phyloP scores from a whole-genome alignment of 148 eudicot genomes.

The Amaranthus cruentus region DNA sequence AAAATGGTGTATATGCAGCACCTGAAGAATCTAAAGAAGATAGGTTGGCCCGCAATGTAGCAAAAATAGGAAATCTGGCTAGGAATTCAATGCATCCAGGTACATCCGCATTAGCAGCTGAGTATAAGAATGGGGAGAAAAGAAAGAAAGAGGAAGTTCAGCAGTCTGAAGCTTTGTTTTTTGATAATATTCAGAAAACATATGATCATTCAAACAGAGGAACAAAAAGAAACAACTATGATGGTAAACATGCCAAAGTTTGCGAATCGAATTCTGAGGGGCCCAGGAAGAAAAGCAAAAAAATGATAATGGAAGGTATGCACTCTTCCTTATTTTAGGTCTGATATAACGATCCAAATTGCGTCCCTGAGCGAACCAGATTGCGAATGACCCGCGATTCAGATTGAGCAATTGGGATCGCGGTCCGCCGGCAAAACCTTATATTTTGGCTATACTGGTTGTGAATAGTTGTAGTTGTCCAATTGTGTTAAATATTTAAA shows the following conservation, averaged over 20 bases:
- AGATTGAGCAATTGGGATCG: too few relatives aligned
- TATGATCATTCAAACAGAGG: conserved; percentile 17
- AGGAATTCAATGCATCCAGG: conserved; percentile 9
- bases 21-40: conserved; percentile 21
- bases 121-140: conserved; percentile 27
- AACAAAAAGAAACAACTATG: conserved; percentile 15
- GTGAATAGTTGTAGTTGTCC: too few relatives aligned
- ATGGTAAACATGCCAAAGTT: conserved; percentile 20
- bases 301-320: conserved; percentile 29
- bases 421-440: too few relatives aligned
- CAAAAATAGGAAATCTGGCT: conserved; percentile 17
- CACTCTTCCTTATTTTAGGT: background rate
- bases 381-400: too few relatives aligned
- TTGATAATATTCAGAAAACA: conserved; percentile 18
- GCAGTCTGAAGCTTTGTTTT: conserved; percentile 7
- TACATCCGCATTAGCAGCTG: conserved; percentile 12
- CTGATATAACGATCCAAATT: background rate
- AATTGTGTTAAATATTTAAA: too few relatives aligned
- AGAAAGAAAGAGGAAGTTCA: conserved; percentile 31
- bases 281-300: conserved; percentile 26
- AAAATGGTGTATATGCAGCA: conserved; percentile 13
- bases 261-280: conserved; percentile 17
- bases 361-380: too few relatives aligned
- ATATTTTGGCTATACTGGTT: too few relatives aligned
- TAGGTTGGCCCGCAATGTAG: conserved; percentile 20